Base-by-base conservation (phyloP, 805 yeast species). In the Wickerhamomyces queroliae region DNA sequence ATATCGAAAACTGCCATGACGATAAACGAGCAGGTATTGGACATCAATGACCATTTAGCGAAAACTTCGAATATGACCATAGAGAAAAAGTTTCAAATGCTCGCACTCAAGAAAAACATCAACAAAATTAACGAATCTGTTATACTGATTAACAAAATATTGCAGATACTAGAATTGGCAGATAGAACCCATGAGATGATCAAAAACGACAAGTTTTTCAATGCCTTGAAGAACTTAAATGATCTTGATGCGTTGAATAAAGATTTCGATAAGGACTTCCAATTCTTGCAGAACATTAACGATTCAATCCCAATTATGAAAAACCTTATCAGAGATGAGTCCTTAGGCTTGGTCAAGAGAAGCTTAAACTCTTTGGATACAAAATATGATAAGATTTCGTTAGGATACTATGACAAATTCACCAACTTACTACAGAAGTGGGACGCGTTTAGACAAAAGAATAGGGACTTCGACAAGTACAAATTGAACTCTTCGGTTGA, bases 401-500 rank as follows among this genome's bases (percentile, higher is more conserved):
- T 69, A 32, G 61, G 70, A 1, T 61, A 82, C 3, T 77, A 69
- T 50, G 73, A 72, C 2, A 71, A 78, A 39, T 72, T 83, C 36
- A 70, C 66, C 7, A 57, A 61, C 2, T 74, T 89, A 54, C 75
- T 83, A 37, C 66, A 70, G 13, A 66, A 69, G 29, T 86, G 95
- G 91, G 67, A 70, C 26, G 45, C 57, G 2, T 64, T 65, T 46
- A 78, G 73, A 43, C 52, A 63, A 7, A 54, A 63, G 8, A 71
- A 72, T 42, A 63, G 62, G 5, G 65, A 67, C 24, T 67, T 80
- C 37, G 58, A 67, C 4, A 63, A 72, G 7, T 86, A 76, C 57
- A 80, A 83, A 51, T 74, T 91, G 47, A 90, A 90, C 57, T 85
- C 96, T 0, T 85, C 95, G 0, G 85, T 90, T 5, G 98, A 91